Percentiles rank a stretch among this genome's conserved stretches.
Evolutionary conservation across 768 basidiomycete genomes (phyloP).

Genomic region (Pleurotus platypus): DNA sequence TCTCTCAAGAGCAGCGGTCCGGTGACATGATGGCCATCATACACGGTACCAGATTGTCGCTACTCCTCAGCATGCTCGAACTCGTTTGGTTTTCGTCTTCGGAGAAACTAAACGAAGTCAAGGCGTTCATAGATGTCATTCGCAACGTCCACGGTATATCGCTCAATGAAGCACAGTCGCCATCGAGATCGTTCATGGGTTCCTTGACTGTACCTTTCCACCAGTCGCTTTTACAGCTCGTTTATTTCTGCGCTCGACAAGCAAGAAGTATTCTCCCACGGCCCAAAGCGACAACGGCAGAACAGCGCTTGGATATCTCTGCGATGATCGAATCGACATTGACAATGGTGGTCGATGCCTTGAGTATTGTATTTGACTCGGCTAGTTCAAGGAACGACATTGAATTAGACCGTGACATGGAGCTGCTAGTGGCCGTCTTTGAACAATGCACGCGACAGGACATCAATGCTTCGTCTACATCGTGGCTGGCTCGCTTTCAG

Average conservation of each 20-base stretch:
- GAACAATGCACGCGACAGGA: constrained; percentile 73
- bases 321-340: constrained; percentile 61
- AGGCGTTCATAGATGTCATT: constrained; percentile 59
- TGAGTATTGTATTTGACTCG: constrained; percentile 60
- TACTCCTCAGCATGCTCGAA: constrained; percentile 78
- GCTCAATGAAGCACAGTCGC: constrained; percentile 70
- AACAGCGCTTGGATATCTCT: constrained; percentile 57
- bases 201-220: constrained; percentile 69
- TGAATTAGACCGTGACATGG: constrained; percentile 78
- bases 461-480: constrained; percentile 60
- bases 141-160: constrained; percentile 62
- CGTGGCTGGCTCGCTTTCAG: constrained; percentile 80
- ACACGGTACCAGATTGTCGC: constrained; percentile 69
- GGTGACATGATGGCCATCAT: constrained; percentile 86
- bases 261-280: constrained; percentile 47
- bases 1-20: constrained; percentile 63
- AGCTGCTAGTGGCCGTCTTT: constrained; percentile 78
- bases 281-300: constrained; percentile 50
- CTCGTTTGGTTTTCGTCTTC: constrained; percentile 69
- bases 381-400: constrained; percentile 54
- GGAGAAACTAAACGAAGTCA: constrained; percentile 50
- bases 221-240: constrained; percentile 70
- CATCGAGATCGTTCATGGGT: constrained; percentile 69
- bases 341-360: constrained; percentile 64
- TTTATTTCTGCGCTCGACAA: constrained; percentile 74